A percentile compares a stretch with the other conserved stretches of the same genome.
These are phyloP conservation scores for Chimonanthus praecox DNA, from an alignment of 164 flowering plant genomes.

Conservation along the genomic window DNA sequence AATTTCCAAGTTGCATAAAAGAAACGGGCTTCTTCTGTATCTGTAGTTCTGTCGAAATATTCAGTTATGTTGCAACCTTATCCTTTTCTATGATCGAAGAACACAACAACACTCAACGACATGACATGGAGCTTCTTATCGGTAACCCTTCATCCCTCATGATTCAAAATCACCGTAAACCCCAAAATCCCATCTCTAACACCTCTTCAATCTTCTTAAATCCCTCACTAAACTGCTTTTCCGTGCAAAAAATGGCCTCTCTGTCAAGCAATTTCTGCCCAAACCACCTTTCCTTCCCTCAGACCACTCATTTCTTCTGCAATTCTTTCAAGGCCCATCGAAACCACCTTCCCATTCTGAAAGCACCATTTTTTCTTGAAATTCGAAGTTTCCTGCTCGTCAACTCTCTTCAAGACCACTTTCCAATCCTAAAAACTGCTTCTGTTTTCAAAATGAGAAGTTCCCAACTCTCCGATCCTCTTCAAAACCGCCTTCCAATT, in stretches of 20 bases:
- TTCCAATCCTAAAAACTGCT: too few species aligned
- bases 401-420: background rate
- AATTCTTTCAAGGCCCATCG: background rate
- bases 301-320: background rate
- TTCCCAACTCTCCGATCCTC: too few species aligned
- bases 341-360: background rate
- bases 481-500: background rate
- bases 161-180: constrained; percentile 24
- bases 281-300: background rate
- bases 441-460: too few species aligned
- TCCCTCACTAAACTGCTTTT: constrained; percentile 3
- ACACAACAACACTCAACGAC: too few species aligned
- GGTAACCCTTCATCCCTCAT: constrained; percentile 32
- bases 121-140: constrained; percentile 50
- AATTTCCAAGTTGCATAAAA: too few species aligned
- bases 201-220: background rate
- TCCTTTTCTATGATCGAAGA: background rate
- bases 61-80: background rate
- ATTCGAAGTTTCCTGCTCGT: too few species aligned
- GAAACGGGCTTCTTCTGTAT: background rate
- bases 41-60: background rate
- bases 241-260: background rate
- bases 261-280: constrained; percentile 5
- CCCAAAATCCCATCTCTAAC: constrained; percentile 20
- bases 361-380: too few species aligned